Conservation (phyloP, 345 rosid genomes). For the Diplotaxis tenuifolia region DNA sequence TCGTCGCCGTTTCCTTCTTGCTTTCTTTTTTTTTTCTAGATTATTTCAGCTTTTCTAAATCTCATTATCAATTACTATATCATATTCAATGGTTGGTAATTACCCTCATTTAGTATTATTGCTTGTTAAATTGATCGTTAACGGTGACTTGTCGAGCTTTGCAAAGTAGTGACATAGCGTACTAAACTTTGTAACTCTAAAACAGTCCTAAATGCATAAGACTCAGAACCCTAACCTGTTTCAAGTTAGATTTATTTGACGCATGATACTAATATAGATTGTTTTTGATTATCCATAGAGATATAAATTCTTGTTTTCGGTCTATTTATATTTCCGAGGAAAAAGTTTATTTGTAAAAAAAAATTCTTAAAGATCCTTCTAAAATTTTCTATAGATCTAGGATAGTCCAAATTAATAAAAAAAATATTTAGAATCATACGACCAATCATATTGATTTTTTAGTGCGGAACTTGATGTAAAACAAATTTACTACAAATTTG, state of each 20-base stretch:
- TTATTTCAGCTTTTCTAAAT: background rate
- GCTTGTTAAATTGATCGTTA: background rate
- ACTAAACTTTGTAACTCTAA: background rate
- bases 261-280: too few relatives aligned
- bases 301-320: too few relatives aligned
- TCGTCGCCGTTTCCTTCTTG: conserved; percentile 32
- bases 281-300: too few relatives aligned
- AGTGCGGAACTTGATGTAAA: background rate
- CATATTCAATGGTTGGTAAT: background rate
- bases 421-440: too few relatives aligned
- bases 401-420: too few relatives aligned
- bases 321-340: too few relatives aligned
- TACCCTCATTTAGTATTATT: background rate
- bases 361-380: too few relatives aligned
- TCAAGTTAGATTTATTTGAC: too few relatives aligned
- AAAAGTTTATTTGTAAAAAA: too few relatives aligned
- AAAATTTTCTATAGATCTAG: too few relatives aligned
- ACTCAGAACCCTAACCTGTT: too few relatives aligned
- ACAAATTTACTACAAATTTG: background rate
- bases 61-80: background rate
- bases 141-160: background rate
- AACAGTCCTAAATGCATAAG: background rate
- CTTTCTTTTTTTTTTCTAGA: background rate
- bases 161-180: background rate
- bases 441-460: too few relatives aligned